These are phyloP conservation scores for Pythium coloratum DNA, from an alignment of 352 stramenopile genomes.

Conservation along the genomic window DNA sequence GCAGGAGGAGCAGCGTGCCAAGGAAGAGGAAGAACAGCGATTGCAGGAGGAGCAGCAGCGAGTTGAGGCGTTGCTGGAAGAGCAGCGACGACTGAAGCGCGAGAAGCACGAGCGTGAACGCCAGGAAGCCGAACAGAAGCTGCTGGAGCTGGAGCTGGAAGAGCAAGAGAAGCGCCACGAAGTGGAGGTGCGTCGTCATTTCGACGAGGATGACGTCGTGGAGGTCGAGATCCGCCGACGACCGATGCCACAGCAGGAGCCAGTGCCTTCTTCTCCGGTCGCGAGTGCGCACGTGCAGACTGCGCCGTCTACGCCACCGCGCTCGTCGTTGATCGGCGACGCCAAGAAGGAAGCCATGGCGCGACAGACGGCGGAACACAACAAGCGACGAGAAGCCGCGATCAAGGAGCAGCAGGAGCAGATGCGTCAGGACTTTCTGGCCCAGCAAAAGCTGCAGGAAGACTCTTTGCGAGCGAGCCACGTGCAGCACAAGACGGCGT, in stretches of 20 bases:
- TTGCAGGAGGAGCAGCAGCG: conserved; percentile 31
- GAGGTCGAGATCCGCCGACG: conserved; percentile 30
- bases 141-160: conserved; percentile 41
- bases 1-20: background rate
- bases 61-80: conserved; percentile 49
- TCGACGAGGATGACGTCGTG: conserved; percentile 31
- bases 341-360: conserved; percentile 69
- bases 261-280: conserved; percentile 11
- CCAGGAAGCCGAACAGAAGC: conserved; percentile 40
- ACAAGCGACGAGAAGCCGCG: conserved; percentile 56
- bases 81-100: conserved; percentile 70
- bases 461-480: conserved; percentile 29
- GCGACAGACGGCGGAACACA: conserved; percentile 63
- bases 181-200: conserved; percentile 23
- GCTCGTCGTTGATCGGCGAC: conserved; percentile 62
- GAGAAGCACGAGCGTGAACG: conserved; percentile 67
- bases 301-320: conserved; percentile 29
- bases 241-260: conserved; percentile 28
- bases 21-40: conserved; percentile 10
- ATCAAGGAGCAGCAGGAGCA: conserved; percentile 54
- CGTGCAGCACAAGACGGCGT: conserved; percentile 32
- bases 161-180: conserved; percentile 36
- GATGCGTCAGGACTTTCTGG: conserved; percentile 22
- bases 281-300: conserved; percentile 15
- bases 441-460: conserved; percentile 27